Evolutionary conservation across 1,284 basidiomycete genomes (phyloP), one percentile per base, ranked within the genome.

Genomic region (Tilletia horrida): DNA sequence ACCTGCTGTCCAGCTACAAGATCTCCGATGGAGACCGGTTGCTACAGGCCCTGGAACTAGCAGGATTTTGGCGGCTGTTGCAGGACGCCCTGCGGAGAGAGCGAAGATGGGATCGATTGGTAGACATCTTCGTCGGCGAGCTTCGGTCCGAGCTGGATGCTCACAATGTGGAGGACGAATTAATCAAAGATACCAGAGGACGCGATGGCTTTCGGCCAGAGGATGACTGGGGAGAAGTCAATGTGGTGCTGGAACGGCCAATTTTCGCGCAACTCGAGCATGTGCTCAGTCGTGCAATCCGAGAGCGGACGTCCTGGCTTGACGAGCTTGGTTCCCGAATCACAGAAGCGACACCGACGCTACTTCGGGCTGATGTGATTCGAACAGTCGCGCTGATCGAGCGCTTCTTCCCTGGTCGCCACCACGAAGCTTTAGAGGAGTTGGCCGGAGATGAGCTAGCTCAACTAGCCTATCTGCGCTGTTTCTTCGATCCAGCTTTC

Each of bases 51-150:
- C 94, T 98, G 76, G 88, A 91, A 78, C 76, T 85, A 18, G 94
- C 95, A 0, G 88, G 90, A 0, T 99, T 98, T 83, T 93, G 89
- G 82, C 88, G 92, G 52, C 94, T 99, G 69, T 84, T 98, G 25
- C 88, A 92, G 40, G 85, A 87, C 0, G 90, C 90, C 83, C 89
- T 93, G 83, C 85, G 87, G 21, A 88, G 88, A 59, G 91, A 93
- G 66, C 85, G 84, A 50, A 86, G 87, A 69, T 98, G 93, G 93
- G 84, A 87, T 2, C 84, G 86, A 8, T 84, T 97, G 42, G 82
- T 94, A 31, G 83, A 85, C 45, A 89, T 91, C 2, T 90, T 89
- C 73, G 80, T 97, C 42, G 85, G 87, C n/a, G 93, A 97, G 81
- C 85, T 87, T 0, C 87, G 88, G 48, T 82, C 90, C 25, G 86